A percentile compares a stretch with the other conserved stretches of the same genome.
phyloP scores from a whole-genome alignment of 2,329 filamentous ascomycete genomes.

The Sporothrix inflata region DNA sequence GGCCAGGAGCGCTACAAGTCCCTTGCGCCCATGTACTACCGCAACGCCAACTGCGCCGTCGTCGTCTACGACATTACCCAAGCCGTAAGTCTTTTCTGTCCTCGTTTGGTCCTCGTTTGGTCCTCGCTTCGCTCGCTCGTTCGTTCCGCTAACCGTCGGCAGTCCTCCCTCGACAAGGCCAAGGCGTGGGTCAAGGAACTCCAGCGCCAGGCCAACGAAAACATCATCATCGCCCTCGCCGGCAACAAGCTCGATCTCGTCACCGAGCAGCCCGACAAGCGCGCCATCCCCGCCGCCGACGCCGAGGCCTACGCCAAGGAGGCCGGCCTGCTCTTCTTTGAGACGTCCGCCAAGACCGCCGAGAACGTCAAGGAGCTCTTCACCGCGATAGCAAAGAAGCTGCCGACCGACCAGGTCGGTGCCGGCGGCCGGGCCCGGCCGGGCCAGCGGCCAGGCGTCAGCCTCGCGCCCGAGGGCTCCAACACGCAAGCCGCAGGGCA shows the following conservation, averaged over 20 bases:
- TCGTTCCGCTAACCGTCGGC: not conserved
- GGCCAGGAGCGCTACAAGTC: constrained; percentile 99
- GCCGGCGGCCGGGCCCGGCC: constrained; percentile 76
- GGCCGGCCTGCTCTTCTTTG: constrained; percentile 94
- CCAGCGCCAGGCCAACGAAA: constrained; percentile 98
- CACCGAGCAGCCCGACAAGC: constrained; percentile 91
- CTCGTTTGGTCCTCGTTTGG: not conserved
- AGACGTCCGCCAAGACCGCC: constrained; percentile 96
- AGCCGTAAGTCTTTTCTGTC: constrained; percentile 67
- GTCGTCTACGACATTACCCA: constrained; percentile 99
- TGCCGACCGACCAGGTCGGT: constrained; percentile 94
- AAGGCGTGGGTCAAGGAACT: constrained; percentile 99
- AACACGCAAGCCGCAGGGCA: constrained; percentile 61
- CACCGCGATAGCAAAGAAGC: constrained; percentile 95
- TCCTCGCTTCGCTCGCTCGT: not conserved
- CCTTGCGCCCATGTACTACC: constrained; percentile 98
- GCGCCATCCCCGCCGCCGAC: constrained; percentile 84
- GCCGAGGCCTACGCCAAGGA: constrained; percentile 95
- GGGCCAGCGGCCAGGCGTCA: constrained; percentile 63
- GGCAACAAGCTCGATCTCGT: constrained; percentile 98
- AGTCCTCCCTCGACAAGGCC: constrained; percentile 98
- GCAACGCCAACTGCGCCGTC: constrained; percentile 98
- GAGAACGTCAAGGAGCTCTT: constrained; percentile 96
- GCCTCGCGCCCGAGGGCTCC: constrained; percentile 57
- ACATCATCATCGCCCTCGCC: constrained; percentile 97